phyloP scores from a whole-genome alignment of 164 flowering plant species.

The Magnolia officinalis region DNA sequence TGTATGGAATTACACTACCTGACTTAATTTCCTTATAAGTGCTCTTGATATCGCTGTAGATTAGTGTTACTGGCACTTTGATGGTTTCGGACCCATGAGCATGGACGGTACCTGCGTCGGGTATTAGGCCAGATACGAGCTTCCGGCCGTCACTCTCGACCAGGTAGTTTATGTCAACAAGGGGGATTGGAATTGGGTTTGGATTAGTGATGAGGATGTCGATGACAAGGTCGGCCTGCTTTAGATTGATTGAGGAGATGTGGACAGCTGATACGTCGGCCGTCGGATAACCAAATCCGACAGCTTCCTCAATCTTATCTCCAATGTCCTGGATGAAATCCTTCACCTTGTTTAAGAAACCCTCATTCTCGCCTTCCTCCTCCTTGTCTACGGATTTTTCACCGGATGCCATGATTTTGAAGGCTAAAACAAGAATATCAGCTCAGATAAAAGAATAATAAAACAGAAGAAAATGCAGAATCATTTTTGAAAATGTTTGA shows the following conservation, averaged over 20 bases:
- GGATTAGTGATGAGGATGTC: slow-evolving; percentile 22
- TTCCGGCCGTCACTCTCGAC: slow-evolving; percentile 27
- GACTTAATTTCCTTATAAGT: slow-evolving; percentile 23
- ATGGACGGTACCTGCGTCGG: slow-evolving; percentile 25
- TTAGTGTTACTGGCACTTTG: slow-evolving; percentile 21
- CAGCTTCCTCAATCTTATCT: slow-evolving; percentile 27
- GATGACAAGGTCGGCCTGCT: slow-evolving; percentile 21
- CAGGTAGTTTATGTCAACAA: slow-evolving; percentile 27
- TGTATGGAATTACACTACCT: slow-evolving; percentile 26
- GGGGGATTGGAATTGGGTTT: slow-evolving; percentile 28
- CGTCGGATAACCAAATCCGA: slow-evolving; percentile 25
- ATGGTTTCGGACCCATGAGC: slow-evolving; percentile 27
- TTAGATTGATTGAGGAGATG: slow-evolving; percentile 16
- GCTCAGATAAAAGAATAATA: neutral
- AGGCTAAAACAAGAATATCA: neutral
- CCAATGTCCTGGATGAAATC: slow-evolving; percentile 26
- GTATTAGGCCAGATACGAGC: slow-evolving; percentile 24
- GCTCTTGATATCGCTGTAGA: slow-evolving; percentile 22
- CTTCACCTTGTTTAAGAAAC: slow-evolving; percentile 21
- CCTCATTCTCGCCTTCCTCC: slow-evolving; percentile 17
- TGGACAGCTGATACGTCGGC: slow-evolving; percentile 17
- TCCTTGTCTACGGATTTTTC: slow-evolving; percentile 9
- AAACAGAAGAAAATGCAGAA: neutral
- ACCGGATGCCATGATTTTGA: slow-evolving; percentile 14
- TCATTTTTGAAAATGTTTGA: neutral